Base-by-base conservation (phyloP, 2,329 filamentous ascomycete species). In the Cordyceps tenuipes region DNA sequence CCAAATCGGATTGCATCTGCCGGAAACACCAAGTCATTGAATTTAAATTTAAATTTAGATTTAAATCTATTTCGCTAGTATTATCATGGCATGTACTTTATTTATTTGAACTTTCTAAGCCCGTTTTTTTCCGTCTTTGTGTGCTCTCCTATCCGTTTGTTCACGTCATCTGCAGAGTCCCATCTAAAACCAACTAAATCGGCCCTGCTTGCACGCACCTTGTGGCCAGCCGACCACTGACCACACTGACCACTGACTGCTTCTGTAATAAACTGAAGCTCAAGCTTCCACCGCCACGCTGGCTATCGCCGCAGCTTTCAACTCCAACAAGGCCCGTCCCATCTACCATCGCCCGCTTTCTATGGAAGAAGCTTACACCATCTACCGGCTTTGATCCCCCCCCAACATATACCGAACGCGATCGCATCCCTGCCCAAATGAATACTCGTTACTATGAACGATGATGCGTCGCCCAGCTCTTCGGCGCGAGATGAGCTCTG, bases 381-480 rank as follows among this genome's bases (percentile, higher is more conserved):
- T 36, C 29, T 10, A 36, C n/a, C 21, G 31, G 8, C 15, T 17
- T 17, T 47, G 23, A n/a, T n/a, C 39, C 3, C 13, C 17, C 26
- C 15, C 17, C n/a, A n/a, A n/a, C n/a, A n/a, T n/a, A 36, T 19
- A 53, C 36, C 39, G 21, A 19, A 19, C 39, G 17, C 26, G 31
- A 19, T 15, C n/a, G 39, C 2, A 23, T 61, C 62, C 61, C 59
- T 65, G 65, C 63, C 19, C 68, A 66, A 65, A 72, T 71, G 71
- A 71, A 69, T 68, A 70, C 63, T 65, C 64, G 66, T 71, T 68
- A 77, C 75, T 74, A 81, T 81, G 78, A 79, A 74, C 77, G 70
- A 80, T 79, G 78, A 80, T 73, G 70, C 73, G 66, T 70, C 73
- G 68, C 69, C 76, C 68, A 73, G 67, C 69, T 71, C 73, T 67